phyloP scores from a whole-genome alignment of 2,329 filamentous ascomycete genomes.

The Plectosphaerella sp. region DNA sequence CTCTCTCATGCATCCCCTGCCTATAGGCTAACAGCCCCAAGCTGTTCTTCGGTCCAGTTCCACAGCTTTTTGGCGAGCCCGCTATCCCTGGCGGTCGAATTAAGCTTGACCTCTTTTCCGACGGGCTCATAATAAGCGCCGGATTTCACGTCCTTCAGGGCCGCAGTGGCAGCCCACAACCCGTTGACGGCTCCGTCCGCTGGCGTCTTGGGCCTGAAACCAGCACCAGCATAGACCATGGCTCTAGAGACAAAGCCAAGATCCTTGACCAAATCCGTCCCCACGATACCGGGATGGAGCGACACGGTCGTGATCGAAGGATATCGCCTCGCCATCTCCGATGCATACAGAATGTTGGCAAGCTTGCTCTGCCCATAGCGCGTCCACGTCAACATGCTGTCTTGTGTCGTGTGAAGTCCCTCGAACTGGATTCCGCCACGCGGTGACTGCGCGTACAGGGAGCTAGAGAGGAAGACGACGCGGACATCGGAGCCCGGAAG shows the following conservation, averaged over 20 bases:
- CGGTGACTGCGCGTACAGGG: conserved; percentile 12
- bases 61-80: conserved; percentile 22
- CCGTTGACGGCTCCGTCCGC: conserved; percentile 23
- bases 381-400: conserved; percentile 22
- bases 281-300: conserved; percentile 41
- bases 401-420: conserved; percentile 18
- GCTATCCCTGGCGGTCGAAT: conserved; percentile 14
- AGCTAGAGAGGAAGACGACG: conserved; percentile 21
- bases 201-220: conserved; percentile 12
- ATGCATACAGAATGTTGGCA: conserved; percentile 41
- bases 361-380: conserved; percentile 48
- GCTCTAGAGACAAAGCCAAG: conserved; percentile 16
- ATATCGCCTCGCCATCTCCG: conserved; percentile 37
- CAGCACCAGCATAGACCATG: conserved; percentile 16
- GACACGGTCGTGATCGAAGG: conserved; percentile 37
- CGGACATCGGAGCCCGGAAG: conserved; percentile 11
- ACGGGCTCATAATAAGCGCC: conserved; percentile 28
- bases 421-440: conserved; percentile 21
- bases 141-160: conserved; percentile 12
- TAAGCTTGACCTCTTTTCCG: conserved; percentile 14
- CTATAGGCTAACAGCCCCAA: conserved; percentile 4
- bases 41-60: conserved; percentile 29
- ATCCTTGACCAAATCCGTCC: conserved; percentile 18
- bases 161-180: conserved; percentile 22
- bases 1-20: background rate